Evolutionary conservation across 163 green algal species (phyloP).

Genomic region (Scenedesmus sp.): DNA sequence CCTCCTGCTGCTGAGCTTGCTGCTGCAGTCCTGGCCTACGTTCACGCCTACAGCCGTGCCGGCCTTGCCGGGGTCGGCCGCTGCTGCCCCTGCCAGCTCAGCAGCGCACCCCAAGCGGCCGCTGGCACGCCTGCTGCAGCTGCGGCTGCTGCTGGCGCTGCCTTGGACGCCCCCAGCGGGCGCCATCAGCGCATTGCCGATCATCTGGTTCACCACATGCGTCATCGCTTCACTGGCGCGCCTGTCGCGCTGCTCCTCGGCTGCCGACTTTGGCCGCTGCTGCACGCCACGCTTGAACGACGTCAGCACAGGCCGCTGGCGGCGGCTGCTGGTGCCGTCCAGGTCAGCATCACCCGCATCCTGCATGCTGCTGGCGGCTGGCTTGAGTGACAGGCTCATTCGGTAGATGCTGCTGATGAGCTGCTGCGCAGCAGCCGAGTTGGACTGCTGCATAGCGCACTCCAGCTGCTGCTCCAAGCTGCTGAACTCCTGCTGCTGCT

Average conservation of each 20-base stretch:
- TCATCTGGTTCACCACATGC: constrained; percentile 21
- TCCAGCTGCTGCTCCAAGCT: constrained; percentile 36
- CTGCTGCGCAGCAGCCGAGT: constrained; percentile 17
- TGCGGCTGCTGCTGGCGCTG: not conserved
- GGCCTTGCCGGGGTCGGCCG: not conserved
- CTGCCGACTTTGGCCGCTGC: not conserved
- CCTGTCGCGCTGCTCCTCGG: not conserved
- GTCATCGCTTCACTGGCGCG: not conserved
- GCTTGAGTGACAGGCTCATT: constrained; percentile 24
- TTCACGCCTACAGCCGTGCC: not conserved
- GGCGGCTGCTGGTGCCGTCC: not conserved
- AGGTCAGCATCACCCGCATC: not conserved
- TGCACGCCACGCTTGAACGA: not conserved
- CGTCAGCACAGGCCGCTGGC: not conserved
- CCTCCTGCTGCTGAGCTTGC: not conserved
- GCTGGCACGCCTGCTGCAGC: not conserved
- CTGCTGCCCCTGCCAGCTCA: not conserved
- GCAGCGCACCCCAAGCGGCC: not conserved
- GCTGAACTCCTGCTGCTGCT: not conserved
- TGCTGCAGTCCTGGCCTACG: not conserved
- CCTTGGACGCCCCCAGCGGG: not conserved
- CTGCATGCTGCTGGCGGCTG: not conserved
- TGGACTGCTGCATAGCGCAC: not conserved
- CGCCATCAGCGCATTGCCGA: not conserved
- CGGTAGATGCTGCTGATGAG: constrained; percentile 32